phyloP scores from a whole-genome alignment of 805 yeast species.

The Hyphopichia homilentoma region DNA sequence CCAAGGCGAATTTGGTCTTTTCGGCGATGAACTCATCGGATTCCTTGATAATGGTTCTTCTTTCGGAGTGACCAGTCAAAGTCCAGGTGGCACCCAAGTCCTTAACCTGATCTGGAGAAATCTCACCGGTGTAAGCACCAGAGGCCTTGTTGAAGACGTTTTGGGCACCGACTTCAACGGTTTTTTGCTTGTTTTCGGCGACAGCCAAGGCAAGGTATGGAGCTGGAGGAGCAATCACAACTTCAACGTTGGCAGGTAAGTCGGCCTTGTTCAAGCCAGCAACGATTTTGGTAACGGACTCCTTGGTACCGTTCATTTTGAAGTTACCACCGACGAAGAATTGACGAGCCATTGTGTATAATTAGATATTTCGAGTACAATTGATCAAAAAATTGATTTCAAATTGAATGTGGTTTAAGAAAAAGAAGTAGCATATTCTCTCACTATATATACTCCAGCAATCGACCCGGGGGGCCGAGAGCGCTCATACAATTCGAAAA shows the following conservation, averaged over 20 bases:
- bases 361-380: too few relatives aligned
- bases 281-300: conserved; percentile 78
- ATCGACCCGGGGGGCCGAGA: too few relatives aligned
- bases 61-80: conserved; percentile 96
- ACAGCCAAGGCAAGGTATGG: conserved; percentile 82
- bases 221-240: conserved; percentile 95
- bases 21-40: conserved; percentile 86
- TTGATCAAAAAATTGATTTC: background rate
- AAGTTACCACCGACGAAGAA: conserved; percentile 99
- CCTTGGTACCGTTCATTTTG: conserved; percentile 95
- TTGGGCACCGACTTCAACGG: conserved; percentile 85
- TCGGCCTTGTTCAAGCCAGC: conserved; percentile 76
- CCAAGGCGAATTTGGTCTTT: conserved; percentile 92
- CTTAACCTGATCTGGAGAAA: conserved; percentile 81
- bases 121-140: conserved; percentile 99
- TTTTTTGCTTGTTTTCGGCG: conserved; percentile 60
- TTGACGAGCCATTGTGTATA: conserved; percentile 63
- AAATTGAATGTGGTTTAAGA: background rate
- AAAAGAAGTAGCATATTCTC: too few relatives aligned
- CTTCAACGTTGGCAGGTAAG: conserved; percentile 78
- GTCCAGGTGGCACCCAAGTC: conserved; percentile 95
- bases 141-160: conserved; percentile 82
- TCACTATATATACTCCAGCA: too few relatives aligned
- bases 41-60: conserved; percentile 92
- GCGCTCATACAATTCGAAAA: too few relatives aligned